Evolutionary conservation across 306 rosid genomes (phyloP).

Genomic region (Cyamopsis tetragonoloba): DNA sequence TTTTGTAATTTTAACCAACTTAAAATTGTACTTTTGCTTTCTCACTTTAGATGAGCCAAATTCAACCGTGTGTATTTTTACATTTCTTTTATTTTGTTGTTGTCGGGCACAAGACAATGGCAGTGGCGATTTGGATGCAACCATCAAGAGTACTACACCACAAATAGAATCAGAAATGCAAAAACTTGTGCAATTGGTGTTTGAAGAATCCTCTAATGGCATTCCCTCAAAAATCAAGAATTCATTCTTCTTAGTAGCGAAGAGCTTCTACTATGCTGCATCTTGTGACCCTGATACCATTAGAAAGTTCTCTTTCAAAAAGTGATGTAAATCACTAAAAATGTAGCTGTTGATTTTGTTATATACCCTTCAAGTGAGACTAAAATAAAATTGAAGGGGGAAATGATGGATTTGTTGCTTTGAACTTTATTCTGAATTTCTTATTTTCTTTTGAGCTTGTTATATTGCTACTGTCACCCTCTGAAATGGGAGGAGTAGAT

Average conservation of each 20-base stretch:
- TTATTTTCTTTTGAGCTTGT: not conserved
- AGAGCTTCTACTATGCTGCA: conserved; percentile 60
- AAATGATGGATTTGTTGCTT: too few species aligned
- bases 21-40: too few species aligned
- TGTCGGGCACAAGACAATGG: conserved; percentile 38
- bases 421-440: not conserved
- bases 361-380: not conserved
- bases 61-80: too few species aligned
- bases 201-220: conserved; percentile 42
- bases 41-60: too few species aligned
- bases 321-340: conserved; percentile 35
- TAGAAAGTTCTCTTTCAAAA: conserved; percentile 63
- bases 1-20: too few species aligned
- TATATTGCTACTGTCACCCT: too few species aligned
- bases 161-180: conserved; percentile 71
- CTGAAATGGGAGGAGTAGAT: too few species aligned
- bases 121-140: not conserved
- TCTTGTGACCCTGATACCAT: conserved; percentile 50
- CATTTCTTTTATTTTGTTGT: too few species aligned
- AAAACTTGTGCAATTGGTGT: conserved; percentile 54
- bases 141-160: conserved; percentile 3
- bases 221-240: conserved; percentile 47
- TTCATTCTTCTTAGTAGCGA: conserved; percentile 57
- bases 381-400: not conserved
- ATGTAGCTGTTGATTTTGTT: not conserved